phyloP scores from a whole-genome alignment of 257 asterid species.

The Primulina tabacum region DNA sequence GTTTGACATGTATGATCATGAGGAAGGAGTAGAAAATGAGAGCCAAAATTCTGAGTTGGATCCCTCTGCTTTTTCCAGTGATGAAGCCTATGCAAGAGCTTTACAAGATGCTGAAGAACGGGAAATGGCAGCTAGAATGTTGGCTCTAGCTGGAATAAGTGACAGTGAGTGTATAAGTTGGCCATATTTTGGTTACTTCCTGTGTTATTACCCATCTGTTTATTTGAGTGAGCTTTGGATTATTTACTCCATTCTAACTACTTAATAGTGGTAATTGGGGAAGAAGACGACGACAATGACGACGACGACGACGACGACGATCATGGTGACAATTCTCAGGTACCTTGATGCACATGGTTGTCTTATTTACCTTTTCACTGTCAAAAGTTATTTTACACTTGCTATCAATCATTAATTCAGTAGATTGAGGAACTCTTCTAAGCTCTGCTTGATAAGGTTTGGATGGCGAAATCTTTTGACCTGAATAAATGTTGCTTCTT shows the following conservation, averaged over 20 bases:
- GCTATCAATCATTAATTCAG: background rate
- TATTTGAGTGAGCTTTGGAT: constrained; percentile 16
- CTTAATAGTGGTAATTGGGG: constrained; percentile 49
- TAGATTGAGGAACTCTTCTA: background rate
- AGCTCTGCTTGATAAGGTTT: background rate
- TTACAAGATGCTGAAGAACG: constrained; percentile 89
- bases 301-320: constrained; percentile 47
- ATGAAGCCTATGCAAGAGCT: constrained; percentile 96
- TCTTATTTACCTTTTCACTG: background rate
- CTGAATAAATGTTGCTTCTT: background rate
- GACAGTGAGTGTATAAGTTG: constrained; percentile 40
- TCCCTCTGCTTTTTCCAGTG: constrained; percentile 82
- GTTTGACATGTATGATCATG: constrained; percentile 56
- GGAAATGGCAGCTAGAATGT: constrained; percentile 85
- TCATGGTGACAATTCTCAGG: constrained; percentile 65
- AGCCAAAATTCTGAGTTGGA: constrained; percentile 59
- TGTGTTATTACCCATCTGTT: background rate
- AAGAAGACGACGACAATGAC: constrained; percentile 34
- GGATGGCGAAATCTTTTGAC: background rate
- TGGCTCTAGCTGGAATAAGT: constrained; percentile 76
- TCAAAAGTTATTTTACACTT: background rate
- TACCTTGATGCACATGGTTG: constrained; percentile 24
- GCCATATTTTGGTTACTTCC: constrained; percentile 9
- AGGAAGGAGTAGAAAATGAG: constrained; percentile 51
- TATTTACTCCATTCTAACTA: constrained; percentile 20